Evolutionary conservation across 192 early-diverging fungal species (phyloP).

Genomic region (Coemansia sp.): DNA sequence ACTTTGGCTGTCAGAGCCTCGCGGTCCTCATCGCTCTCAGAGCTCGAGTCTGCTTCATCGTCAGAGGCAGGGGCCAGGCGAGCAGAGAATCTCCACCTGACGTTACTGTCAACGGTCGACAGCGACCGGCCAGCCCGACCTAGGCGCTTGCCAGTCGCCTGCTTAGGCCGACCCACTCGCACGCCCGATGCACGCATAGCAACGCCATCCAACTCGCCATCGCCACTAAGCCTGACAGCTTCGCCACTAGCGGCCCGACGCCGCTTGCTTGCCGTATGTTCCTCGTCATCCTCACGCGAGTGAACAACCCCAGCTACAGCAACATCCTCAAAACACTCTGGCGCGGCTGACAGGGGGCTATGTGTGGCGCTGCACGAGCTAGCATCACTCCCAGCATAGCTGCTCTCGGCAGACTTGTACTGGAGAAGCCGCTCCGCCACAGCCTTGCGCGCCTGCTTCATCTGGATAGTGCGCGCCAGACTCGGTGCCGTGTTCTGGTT

Average conservation of each 20-base stretch:
- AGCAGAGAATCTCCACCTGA: slow-evolving; percentile 49
- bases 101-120: slow-evolving; percentile 9
- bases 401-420: slow-evolving; percentile 6
- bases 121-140: slow-evolving; percentile 8
- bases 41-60: slow-evolving; percentile 15
- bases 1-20: slow-evolving; percentile 46
- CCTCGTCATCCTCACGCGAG: slow-evolving; percentile 26
- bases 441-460: slow-evolving; percentile 52
- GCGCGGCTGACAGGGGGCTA: not conserved
- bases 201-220: slow-evolving; percentile 11
- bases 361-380: slow-evolving; percentile 2
- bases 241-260: slow-evolving; percentile 23
- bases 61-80: slow-evolving; percentile 33
- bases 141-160: not conserved
- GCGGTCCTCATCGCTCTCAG: slow-evolving; percentile 47
- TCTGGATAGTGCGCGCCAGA: slow-evolving; percentile 50
- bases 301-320: slow-evolving; percentile 15
- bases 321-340: not conserved
- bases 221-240: slow-evolving; percentile 11
- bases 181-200: not conserved
- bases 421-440: slow-evolving; percentile 42
- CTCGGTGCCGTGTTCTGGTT: slow-evolving; percentile 38
- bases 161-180: not conserved
- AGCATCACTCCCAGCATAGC: slow-evolving; percentile 6
- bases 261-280: slow-evolving; percentile 26